A percentile compares a stretch with the other conserved stretches of the same genome.
Conservation (phyloP, 2,329 filamentous ascomycete species). For the Pestalotiopsis sp. region DNA sequence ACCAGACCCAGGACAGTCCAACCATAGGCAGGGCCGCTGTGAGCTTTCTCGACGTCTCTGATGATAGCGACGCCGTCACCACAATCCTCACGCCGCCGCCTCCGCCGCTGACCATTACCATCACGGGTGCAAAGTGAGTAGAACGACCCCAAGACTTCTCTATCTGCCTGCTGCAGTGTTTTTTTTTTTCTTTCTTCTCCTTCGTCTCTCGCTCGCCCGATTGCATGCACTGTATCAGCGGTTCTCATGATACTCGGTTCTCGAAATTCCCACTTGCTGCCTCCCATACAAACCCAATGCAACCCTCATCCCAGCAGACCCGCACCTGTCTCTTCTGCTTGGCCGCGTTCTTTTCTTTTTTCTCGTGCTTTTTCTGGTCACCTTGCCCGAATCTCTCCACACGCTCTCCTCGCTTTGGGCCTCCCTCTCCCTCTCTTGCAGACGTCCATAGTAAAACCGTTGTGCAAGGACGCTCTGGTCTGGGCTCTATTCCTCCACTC, state of each 20-base stretch:
- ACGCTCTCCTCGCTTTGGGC: background rate
- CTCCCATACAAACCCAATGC: constrained; percentile 4
- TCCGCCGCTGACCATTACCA: constrained; percentile 24
- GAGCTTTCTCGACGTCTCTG: constrained; percentile 23
- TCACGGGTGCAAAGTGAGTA: constrained; percentile 21
- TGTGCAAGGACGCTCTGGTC: background rate
- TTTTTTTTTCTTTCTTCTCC: background rate
- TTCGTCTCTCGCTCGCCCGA: background rate
- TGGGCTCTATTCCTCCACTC: background rate
- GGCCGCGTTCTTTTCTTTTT: background rate
- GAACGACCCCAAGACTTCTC: background rate
- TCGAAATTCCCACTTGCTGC: background rate
- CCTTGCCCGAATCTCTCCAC: constrained; percentile 1
- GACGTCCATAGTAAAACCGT: background rate
- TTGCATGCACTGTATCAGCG: background rate
- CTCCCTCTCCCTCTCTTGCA: background rate
- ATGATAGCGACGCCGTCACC: background rate
- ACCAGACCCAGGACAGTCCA: constrained; percentile 45
- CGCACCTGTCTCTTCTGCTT: constrained; percentile 9
- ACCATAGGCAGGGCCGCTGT: constrained; percentile 44
- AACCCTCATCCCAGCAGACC: constrained; percentile 11
- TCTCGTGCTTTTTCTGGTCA: background rate
- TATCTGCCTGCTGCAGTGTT: background rate
- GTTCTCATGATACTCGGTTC: background rate
- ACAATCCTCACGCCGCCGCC: constrained; percentile 17